A percentile compares a stretch with the other conserved stretches of the same genome.
Evolutionary conservation across 2,329 filamentous ascomycete species (phyloP).

Genomic region (Aspergillus sojae): DNA sequence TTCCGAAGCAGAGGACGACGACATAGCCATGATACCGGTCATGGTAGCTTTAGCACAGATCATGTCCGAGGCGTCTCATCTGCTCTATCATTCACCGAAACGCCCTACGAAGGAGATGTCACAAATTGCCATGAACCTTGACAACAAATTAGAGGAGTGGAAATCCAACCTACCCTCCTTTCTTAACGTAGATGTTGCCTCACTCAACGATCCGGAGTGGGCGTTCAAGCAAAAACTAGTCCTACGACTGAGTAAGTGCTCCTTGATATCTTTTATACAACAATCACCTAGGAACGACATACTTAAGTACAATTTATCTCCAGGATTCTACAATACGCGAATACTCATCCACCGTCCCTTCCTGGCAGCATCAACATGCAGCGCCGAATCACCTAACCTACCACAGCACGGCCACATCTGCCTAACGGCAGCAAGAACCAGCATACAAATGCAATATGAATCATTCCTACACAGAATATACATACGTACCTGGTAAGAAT

Average conservation of each 20-base stretch:
- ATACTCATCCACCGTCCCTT: constrained; percentile 35
- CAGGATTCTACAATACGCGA: constrained; percentile 34
- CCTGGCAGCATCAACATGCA: constrained; percentile 23
- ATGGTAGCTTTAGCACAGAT: constrained; percentile 31
- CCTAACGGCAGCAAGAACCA: constrained; percentile 28
- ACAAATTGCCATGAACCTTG: constrained; percentile 23
- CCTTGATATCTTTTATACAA: background rate
- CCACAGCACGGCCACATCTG: constrained; percentile 29
- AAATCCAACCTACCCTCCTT: constrained; percentile 24
- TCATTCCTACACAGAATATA: constrained; percentile 34
- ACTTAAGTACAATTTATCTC: background rate
- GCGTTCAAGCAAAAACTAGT: constrained; percentile 36
- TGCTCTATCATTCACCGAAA: constrained; percentile 27
- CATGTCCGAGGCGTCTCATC: constrained; percentile 31
- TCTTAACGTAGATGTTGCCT: constrained; percentile 23
- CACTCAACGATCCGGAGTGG: constrained; percentile 33
- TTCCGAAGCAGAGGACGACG: constrained; percentile 24
- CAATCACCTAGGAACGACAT: background rate
- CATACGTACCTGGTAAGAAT: constrained; percentile 31
- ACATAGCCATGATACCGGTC: constrained; percentile 28
- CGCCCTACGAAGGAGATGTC: constrained; percentile 25
- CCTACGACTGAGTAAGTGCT: constrained; percentile 25
- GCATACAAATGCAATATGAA: constrained; percentile 33
- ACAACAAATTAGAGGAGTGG: constrained; percentile 23
- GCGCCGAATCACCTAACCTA: constrained; percentile 8